These are phyloP conservation scores for Fusarium sp. DNA, from an alignment of 2,329 filamentous ascomycete genomes.

Conservation along the genomic window DNA sequence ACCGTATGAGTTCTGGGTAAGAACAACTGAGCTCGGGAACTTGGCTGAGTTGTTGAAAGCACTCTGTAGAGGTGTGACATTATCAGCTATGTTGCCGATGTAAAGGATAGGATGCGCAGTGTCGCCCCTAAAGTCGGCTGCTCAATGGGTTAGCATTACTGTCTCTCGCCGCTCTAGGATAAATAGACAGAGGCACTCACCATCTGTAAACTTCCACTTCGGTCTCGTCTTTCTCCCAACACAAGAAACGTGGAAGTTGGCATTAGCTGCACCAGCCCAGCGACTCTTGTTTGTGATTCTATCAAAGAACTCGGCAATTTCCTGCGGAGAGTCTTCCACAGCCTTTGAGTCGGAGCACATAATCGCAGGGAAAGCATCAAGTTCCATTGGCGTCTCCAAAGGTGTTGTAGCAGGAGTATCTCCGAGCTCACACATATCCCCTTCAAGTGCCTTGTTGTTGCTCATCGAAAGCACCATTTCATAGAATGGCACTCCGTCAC, in stretches of 20 bases:
- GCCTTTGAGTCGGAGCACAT: slow-evolving; percentile 59
- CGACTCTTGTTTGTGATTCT: slow-evolving; percentile 54
- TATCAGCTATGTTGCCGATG: slow-evolving; percentile 59
- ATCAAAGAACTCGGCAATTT: slow-evolving; percentile 52
- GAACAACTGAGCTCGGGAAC: slow-evolving; percentile 59
- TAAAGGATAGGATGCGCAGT: slow-evolving; percentile 61
- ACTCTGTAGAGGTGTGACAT: slow-evolving; percentile 61
- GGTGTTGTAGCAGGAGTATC: slow-evolving; percentile 48
- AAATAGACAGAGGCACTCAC: slow-evolving; percentile 28
- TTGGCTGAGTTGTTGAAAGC: slow-evolving; percentile 58
- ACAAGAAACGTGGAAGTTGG: slow-evolving; percentile 55
- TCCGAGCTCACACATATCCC: slow-evolving; percentile 40
- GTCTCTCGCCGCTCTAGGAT: no score
- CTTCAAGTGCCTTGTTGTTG: slow-evolving; percentile 7
- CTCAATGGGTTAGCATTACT: slow-evolving; percentile 3
- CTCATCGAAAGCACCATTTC: slow-evolving; percentile 44
- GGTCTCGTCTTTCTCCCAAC: slow-evolving; percentile 54
- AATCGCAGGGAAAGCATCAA: slow-evolving; percentile 59
- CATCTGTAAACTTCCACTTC: slow-evolving; percentile 54
- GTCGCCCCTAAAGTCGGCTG: slow-evolving; percentile 49
- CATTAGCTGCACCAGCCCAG: slow-evolving; percentile 58
- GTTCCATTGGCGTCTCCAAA: slow-evolving; percentile 42
- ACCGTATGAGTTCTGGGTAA: slow-evolving; percentile 64
- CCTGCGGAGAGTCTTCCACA: slow-evolving; percentile 48
- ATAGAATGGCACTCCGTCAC: slow-evolving; percentile 60